These are phyloP conservation scores for Juglanconis oblonga DNA, from an alignment of 2,329 filamentous ascomycete species.

Conservation along the genomic window DNA sequence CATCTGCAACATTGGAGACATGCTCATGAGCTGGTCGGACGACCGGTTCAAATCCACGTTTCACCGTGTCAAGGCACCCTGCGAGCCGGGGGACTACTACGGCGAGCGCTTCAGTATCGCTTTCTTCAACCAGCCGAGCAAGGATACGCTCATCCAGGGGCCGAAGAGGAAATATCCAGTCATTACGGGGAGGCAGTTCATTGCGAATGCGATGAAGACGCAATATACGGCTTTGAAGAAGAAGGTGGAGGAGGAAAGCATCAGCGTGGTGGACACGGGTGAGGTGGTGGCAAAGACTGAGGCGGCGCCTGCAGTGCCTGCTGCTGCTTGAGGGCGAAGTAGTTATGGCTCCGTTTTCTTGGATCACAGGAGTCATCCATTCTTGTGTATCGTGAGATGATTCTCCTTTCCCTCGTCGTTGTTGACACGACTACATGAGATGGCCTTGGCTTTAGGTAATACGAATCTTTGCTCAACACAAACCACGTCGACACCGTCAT, in stretches of 20 bases:
- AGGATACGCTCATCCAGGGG: constrained; percentile 51
- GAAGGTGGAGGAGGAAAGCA: background rate
- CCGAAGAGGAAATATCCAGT: constrained; percentile 53
- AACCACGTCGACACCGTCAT: no score
- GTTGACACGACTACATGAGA: no score
- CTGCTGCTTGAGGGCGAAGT: background rate
- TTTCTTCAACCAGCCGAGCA: constrained; percentile 58
- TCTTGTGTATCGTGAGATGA: no score
- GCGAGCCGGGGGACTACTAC: constrained; percentile 40
- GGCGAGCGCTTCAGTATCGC: constrained; percentile 56
- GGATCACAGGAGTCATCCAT: no score
- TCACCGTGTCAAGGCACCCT: constrained; percentile 42
- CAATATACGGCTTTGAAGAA: constrained; percentile 41
- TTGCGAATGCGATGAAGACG: constrained; percentile 49
- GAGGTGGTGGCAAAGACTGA: background rate
- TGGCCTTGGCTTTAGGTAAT: no score
- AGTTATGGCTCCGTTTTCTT: no score
- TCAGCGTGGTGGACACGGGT: background rate
- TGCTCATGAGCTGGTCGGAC: constrained; percentile 58
- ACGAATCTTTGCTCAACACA: no score
- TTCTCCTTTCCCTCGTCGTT: no score
- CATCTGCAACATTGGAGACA: constrained; percentile 57
- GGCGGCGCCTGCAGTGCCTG: background rate
- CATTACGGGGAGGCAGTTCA: constrained; percentile 55
- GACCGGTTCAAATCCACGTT: constrained; percentile 60